Conservation (phyloP, 2,329 filamentous ascomycete species). For the Alternaria ethzedia region DNA sequence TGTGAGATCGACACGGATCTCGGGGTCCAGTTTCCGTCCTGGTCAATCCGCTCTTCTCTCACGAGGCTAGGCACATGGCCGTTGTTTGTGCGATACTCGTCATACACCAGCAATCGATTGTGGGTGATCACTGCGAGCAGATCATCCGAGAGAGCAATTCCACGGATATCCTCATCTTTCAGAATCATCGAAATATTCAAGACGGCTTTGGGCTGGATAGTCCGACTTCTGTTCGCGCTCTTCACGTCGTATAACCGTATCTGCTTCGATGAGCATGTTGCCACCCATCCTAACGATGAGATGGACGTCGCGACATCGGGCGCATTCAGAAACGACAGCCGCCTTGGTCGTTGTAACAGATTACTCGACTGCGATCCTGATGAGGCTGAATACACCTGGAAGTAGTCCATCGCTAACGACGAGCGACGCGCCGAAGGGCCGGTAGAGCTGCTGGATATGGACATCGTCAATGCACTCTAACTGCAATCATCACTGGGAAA, state of each 20-base stretch:
- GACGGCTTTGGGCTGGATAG: background rate
- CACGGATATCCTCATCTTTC: conserved; percentile 20
- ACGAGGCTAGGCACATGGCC: conserved; percentile 1
- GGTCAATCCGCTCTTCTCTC: conserved; percentile 14
- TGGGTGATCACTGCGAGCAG: conserved; percentile 30
- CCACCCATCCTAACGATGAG: conserved; percentile 22
- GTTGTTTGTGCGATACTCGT: conserved; percentile 16
- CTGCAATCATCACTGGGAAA: background rate
- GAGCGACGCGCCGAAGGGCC: conserved; percentile 4
- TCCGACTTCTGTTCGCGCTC: conserved; percentile 4
- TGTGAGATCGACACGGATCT: conserved; percentile 24
- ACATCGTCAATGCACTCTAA: conserved; percentile 9
- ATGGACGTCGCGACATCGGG: conserved; percentile 23
- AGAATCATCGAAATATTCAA: conserved; percentile 1
- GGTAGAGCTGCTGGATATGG: conserved; percentile 3
- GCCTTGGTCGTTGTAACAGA: conserved; percentile 9
- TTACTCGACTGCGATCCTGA: conserved; percentile 5
- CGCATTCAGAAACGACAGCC: conserved; percentile 1
- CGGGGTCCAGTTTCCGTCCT: conserved; percentile 20
- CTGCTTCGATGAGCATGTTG: conserved; percentile 16
- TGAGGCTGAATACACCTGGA: conserved; percentile 14
- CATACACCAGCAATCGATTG: conserved; percentile 25
- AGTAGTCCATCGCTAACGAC: conserved; percentile 3
- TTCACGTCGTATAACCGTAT: conserved; percentile 22
- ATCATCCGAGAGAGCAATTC: conserved; percentile 25